phyloP scores from a whole-genome alignment of 208 protist species.

The Trypanosoma congolense region DNA sequence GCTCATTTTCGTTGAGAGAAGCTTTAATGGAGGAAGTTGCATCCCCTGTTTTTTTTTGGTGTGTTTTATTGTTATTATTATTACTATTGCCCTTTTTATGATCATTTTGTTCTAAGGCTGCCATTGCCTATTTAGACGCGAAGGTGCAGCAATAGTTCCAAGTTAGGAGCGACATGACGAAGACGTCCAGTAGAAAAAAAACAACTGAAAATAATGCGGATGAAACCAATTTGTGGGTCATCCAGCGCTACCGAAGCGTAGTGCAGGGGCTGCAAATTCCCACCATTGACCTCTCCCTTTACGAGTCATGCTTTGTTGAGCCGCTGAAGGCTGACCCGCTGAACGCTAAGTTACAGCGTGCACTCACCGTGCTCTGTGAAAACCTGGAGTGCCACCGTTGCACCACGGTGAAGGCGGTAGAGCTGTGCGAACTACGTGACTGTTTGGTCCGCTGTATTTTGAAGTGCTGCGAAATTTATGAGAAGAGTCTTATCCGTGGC shows the following conservation, averaged over 20 bases:
- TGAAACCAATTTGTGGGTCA: no score
- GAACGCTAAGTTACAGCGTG: not conserved
- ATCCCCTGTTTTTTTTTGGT: no score
- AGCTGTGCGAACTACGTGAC: constrained; percentile 20
- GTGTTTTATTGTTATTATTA: no score
- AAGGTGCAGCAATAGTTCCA: no score
- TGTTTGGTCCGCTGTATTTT: constrained; percentile 8
- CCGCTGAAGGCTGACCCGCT: constrained; percentile 1
- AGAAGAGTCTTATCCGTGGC: not conserved
- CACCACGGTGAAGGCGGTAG: constrained; percentile 14
- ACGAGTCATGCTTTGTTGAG: constrained; percentile 14
- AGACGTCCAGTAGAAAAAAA: no score
- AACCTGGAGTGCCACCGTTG: constrained; percentile 11
- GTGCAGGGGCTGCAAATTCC: constrained; percentile 11
- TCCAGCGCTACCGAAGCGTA: not conserved
- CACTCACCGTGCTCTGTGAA: constrained; percentile 8
- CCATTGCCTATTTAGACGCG: no score
- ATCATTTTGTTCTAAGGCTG: no score
- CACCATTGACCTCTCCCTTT: constrained; percentile 12
- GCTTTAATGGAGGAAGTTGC: no score
- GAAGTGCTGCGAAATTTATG: constrained; percentile 9
- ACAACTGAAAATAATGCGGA: no score
- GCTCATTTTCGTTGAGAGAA: no score
- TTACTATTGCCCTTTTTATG: no score
- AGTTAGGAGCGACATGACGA: no score